Conservation (phyloP, 2,329 filamentous ascomycete species). For the Ceratocystis destructans region DNA sequence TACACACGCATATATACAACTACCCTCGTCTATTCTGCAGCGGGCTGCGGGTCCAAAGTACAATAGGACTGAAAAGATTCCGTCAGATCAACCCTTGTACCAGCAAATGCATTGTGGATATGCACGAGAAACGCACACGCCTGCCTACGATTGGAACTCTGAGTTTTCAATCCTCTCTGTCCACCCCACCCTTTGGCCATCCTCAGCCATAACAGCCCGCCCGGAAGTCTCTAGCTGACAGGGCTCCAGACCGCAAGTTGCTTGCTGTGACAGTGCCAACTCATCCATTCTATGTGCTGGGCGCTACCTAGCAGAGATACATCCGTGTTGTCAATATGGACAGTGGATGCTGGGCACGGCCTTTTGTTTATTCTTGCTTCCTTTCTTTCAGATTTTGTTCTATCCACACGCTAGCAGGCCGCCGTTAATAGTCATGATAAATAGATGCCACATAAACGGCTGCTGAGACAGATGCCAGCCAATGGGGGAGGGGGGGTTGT, state of each 20-base stretch:
- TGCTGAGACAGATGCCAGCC: too few relatives aligned
- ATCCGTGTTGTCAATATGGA: not conserved
- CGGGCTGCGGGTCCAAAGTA: not conserved
- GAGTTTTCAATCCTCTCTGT: too few relatives aligned
- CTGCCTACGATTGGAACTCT: not conserved
- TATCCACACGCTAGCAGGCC: too few relatives aligned
- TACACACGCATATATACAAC: not conserved
- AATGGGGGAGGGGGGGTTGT: too few relatives aligned
- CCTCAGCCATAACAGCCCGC: not conserved
- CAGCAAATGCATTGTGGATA: not conserved
- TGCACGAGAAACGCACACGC: not conserved
- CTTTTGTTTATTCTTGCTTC: not conserved
- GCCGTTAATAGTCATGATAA: too few relatives aligned
- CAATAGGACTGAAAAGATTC: not conserved
- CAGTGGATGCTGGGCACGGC: not conserved
- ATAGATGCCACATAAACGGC: too few relatives aligned
- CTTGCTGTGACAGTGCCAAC: not conserved
- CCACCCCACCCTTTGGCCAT: not conserved
- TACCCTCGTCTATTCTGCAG: not conserved
- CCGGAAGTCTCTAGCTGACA: not conserved
- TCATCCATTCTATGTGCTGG: constrained; percentile 1
- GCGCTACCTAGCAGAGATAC: not conserved
- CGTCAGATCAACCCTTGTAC: not conserved
- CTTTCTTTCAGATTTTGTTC: not conserved
- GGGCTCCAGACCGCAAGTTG: constrained; percentile 1